Percentiles rank a stretch among this genome's conserved stretches.
phyloP scores from a whole-genome alignment of 805 yeast genomes.

The Peterozyma xylosa region DNA sequence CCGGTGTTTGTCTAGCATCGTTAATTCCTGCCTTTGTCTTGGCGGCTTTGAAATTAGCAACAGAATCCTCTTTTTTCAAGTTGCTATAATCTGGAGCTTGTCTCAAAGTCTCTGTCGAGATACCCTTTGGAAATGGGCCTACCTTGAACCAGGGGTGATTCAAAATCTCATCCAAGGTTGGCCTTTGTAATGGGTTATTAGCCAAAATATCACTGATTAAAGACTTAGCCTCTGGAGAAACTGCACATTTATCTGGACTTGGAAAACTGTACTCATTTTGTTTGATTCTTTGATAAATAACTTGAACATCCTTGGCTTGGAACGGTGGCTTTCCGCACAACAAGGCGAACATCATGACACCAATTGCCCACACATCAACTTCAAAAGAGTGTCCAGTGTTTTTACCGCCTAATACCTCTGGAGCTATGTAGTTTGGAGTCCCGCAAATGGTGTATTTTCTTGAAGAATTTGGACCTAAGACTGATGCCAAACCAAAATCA shows the following conservation, averaged over 20 bases:
- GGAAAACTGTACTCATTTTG: constrained; percentile 78
- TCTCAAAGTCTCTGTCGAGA: constrained; percentile 56
- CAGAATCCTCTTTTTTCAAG: constrained; percentile 53
- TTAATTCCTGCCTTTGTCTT: constrained; percentile 54
- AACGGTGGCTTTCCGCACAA: constrained; percentile 95
- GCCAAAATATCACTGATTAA: constrained; percentile 69
- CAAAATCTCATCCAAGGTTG: constrained; percentile 69
- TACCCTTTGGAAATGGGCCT: constrained; percentile 71
- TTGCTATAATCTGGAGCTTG: constrained; percentile 51
- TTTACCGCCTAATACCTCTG: constrained; percentile 90
- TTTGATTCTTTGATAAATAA: constrained; percentile 88
- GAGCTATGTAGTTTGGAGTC: constrained; percentile 97
- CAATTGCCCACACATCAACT: constrained; percentile 97
- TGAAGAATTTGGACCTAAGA: constrained; percentile 62
- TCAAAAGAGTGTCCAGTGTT: constrained; percentile 86
- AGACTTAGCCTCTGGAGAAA: constrained; percentile 64
- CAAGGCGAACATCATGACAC: constrained; percentile 92
- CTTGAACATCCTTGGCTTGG: constrained; percentile 90
- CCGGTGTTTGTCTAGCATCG: constrained; percentile 47
- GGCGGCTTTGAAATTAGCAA: constrained; percentile 57
- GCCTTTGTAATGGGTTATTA: constrained; percentile 75
- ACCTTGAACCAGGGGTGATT: constrained; percentile 76
- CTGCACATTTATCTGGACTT: constrained; percentile 41
- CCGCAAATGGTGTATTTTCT: constrained; percentile 95
- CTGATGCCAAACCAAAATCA: constrained; percentile 97